phyloP scores from a whole-genome alignment of 768 basidiomycete genomes.

The Hemileccinum rubropunctum region DNA sequence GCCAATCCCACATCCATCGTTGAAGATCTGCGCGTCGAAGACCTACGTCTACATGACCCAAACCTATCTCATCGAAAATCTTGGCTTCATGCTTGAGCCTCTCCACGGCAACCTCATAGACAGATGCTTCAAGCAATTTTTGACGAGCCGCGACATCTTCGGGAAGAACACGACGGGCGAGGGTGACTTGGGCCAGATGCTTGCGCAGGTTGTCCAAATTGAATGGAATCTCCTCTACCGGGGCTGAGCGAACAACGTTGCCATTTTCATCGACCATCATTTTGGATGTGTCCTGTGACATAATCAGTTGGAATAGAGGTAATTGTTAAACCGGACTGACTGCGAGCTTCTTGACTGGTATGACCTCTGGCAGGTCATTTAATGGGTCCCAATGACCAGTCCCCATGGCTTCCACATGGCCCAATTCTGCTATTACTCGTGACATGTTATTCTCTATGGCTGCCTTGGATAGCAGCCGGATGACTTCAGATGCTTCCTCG shows the following conservation, averaged over 20 bases:
- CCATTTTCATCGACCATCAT: slow-evolving; percentile 20
- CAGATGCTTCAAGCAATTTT: slow-evolving; percentile 78
- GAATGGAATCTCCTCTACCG: slow-evolving; percentile 55
- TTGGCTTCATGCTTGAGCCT: slow-evolving; percentile 65
- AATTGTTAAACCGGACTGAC: slow-evolving; percentile 23
- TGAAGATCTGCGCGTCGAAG: slow-evolving; percentile 54
- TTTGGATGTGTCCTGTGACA: slow-evolving; percentile 14
- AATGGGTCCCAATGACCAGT: slow-evolving; percentile 40
- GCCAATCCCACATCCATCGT: slow-evolving; percentile 88
- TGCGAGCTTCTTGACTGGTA: slow-evolving; percentile 53
- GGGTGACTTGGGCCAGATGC: slow-evolving; percentile 60
- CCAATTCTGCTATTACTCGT: slow-evolving; percentile 53
- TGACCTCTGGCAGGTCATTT: slow-evolving; percentile 55
- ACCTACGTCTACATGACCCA: slow-evolving; percentile 43
- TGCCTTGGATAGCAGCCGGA: slow-evolving; percentile 54
- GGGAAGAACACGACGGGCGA: slow-evolving; percentile 60
- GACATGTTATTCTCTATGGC: slow-evolving; percentile 56
- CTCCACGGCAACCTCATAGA: slow-evolving; percentile 77
- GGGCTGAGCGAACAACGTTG: slow-evolving; percentile 19
- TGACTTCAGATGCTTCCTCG: slow-evolving; percentile 53
- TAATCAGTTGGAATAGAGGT: neutral
- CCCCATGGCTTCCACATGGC: slow-evolving; percentile 49
- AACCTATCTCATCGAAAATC: slow-evolving; percentile 53
- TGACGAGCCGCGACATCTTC: slow-evolving; percentile 74
- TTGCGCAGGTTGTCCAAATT: slow-evolving; percentile 70